A percentile compares a stretch with the other conserved stretches of the same genome.
phyloP scores from a whole-genome alignment of 805 yeast genomes.

The Candida golubevii region DNA sequence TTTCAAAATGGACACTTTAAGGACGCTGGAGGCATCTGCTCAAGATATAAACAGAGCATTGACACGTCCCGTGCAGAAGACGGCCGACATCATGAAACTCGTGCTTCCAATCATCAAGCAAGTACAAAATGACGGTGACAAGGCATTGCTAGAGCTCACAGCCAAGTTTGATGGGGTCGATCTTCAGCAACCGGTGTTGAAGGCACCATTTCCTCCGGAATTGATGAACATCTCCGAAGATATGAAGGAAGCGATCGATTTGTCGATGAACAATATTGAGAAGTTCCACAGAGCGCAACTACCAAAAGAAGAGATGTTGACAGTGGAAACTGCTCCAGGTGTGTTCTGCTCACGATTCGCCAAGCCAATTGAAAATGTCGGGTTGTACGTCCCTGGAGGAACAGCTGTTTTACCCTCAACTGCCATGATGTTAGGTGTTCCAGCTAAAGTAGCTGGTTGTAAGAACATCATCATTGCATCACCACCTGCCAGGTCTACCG shows the following conservation, averaged over 20 bases:
- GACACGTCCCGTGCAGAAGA: constrained; percentile 92
- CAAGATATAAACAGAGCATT: constrained; percentile 54
- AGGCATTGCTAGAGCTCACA: constrained; percentile 83
- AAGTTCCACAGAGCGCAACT: constrained; percentile 93
- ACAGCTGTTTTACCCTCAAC: constrained; percentile 98
- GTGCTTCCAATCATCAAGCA: constrained; percentile 85
- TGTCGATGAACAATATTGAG: constrained; percentile 82
- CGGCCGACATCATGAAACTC: constrained; percentile 86
- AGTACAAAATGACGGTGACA: constrained; percentile 76
- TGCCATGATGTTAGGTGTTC: constrained; percentile 96
- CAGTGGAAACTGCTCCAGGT: constrained; percentile 91
- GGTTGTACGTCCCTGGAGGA: constrained; percentile 97
- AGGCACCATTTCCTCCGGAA: constrained; percentile 82
- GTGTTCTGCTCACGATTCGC: constrained; percentile 93
- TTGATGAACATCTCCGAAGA: constrained; percentile 70
- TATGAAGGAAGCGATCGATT: constrained; percentile 79
- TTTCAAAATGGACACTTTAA: constrained; percentile 50
- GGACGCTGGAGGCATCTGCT: constrained; percentile 35
- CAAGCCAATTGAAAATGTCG: constrained; percentile 90
- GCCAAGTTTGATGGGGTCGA: constrained; percentile 86
- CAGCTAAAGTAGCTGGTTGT: constrained; percentile 97
- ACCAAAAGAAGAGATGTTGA: constrained; percentile 60
- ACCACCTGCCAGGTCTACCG: constrained; percentile 87
- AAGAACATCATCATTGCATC: constrained; percentile 87
- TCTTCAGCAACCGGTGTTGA: constrained; percentile 65